These are phyloP conservation scores for Gaeumannomyces sp. DNA, from an alignment of 2,329 filamentous ascomycete species.

Conservation along the genomic window DNA sequence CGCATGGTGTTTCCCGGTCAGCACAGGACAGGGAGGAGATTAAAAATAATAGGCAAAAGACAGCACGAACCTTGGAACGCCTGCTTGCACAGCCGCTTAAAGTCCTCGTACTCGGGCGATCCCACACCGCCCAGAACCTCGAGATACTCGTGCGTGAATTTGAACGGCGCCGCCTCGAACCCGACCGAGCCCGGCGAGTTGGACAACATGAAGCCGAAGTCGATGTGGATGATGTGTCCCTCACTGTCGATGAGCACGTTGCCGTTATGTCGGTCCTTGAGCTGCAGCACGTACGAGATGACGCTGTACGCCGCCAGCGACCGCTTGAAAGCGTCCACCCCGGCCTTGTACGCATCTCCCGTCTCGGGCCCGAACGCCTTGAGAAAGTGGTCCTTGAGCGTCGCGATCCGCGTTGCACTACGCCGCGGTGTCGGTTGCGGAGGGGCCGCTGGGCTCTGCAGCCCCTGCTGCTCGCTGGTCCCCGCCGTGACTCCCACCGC, in stretches of 20 bases:
- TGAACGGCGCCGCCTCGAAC: conserved; percentile 82
- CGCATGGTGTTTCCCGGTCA: conserved; percentile 9
- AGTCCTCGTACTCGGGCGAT: conserved; percentile 65
- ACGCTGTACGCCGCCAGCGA: conserved; percentile 83
- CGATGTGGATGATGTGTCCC: conserved; percentile 82
- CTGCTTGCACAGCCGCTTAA: conserved; percentile 74
- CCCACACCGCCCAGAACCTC: conserved; percentile 72
- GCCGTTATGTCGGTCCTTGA: conserved; percentile 82
- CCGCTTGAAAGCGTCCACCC: conserved; percentile 71
- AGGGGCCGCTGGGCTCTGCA: neutral
- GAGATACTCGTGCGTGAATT: conserved; percentile 75
- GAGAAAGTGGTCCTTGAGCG: conserved; percentile 73
- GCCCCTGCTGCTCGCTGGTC: neutral
- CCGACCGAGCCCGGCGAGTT: conserved; percentile 80
- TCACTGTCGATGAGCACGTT: conserved; percentile 82
- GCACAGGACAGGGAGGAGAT: neutral
- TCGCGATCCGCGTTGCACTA: conserved; percentile 70
- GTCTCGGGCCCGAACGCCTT: conserved; percentile 74
- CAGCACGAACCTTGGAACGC: conserved; percentile 64
- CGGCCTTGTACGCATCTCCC: conserved; percentile 62
- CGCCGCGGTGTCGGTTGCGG: neutral
- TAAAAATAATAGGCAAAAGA: conserved; percentile 7
- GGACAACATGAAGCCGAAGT: conserved; percentile 86
- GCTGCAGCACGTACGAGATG: conserved; percentile 75
- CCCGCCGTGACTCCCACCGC: neutral